phyloP scores from a whole-genome alignment of 1,284 basidiomycete genomes.

The Garcileccinum viscosum region DNA sequence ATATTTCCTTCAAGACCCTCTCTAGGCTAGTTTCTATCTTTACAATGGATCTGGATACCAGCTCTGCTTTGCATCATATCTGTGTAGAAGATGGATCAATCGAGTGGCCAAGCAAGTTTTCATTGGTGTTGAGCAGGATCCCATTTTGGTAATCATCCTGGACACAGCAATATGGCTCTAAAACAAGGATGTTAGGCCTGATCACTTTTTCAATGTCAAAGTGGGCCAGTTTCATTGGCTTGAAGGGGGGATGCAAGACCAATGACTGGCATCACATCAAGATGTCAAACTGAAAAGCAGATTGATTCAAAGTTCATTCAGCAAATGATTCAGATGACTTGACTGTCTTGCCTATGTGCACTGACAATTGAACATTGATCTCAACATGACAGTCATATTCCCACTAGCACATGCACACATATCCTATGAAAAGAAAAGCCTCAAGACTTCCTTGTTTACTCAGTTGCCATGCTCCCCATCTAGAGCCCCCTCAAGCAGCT shows the following conservation, averaged over 20 bases:
- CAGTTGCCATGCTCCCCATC: too few relatives aligned
- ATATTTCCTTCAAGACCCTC: too few relatives aligned
- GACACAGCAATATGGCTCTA: conserved; percentile 95
- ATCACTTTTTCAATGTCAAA: conserved; percentile 87
- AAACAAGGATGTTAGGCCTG: conserved; percentile 90
- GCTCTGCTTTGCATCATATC: too few relatives aligned
- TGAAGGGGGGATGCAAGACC: conserved; percentile 48
- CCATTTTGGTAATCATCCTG: conserved; percentile 95
- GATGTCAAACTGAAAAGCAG: neutral
- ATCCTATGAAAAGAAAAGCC: too few relatives aligned
- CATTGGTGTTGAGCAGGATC: conserved; percentile 97
- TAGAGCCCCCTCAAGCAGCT: conserved; percentile 58
- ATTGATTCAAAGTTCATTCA: neutral
- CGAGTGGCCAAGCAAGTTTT: conserved; percentile 92
- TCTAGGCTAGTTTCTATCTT: too few relatives aligned
- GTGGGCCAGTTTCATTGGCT: conserved; percentile 69
- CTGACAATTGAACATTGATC: too few relatives aligned
- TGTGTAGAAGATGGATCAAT: conserved; percentile 53
- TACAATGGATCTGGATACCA: too few relatives aligned
- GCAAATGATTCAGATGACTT: neutral
- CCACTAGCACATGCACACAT: too few relatives aligned
- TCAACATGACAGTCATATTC: too few relatives aligned
- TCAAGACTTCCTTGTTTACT: too few relatives aligned
- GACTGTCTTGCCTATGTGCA: too few relatives aligned
- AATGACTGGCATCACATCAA: conserved; percentile 50